These are phyloP conservation scores for Lentinus tigrinus DNA, from an alignment of 768 basidiomycete genomes.

Conservation along the genomic window DNA sequence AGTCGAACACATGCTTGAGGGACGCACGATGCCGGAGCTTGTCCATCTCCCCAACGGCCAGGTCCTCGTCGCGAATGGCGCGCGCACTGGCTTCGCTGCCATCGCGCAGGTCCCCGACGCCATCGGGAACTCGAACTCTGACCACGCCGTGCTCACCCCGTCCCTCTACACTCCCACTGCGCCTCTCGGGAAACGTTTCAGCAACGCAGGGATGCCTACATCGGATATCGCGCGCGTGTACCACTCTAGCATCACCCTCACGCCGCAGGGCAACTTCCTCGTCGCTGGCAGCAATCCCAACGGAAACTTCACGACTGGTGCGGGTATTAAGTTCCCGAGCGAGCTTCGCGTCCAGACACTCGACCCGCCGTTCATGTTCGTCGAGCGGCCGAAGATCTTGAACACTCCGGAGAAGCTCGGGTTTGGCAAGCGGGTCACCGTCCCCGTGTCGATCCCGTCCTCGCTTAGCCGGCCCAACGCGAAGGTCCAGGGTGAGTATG, in stretches of 20 bases:
- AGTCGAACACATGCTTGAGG: constrained; percentile 70
- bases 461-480: constrained; percentile 30
- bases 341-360: constrained; percentile 90
- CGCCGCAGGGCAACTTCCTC: constrained; percentile 70
- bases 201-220: constrained; percentile 51
- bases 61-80: constrained; percentile 76
- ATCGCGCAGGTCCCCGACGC: constrained; percentile 69
- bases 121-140: constrained; percentile 77
- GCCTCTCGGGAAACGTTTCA: constrained; percentile 56
- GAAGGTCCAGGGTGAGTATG: constrained; percentile 46
- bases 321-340: constrained; percentile 60
- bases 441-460: constrained; percentile 44
- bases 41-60: constrained; percentile 82
- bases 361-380: constrained; percentile 76
- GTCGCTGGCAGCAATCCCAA: constrained; percentile 86
- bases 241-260: constrained; percentile 78
- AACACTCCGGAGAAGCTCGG: constrained; percentile 35
- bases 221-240: constrained; percentile 74
- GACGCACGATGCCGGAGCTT: constrained; percentile 76
- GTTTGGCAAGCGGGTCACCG: constrained; percentile 46
- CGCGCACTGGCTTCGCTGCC: constrained; percentile 67
- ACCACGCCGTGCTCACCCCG: constrained; percentile 64
- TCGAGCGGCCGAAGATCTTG: constrained; percentile 53
- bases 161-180: constrained; percentile 64
- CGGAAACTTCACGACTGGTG: constrained; percentile 54